Conservation (phyloP, 345 rosid genomes). For the Mercurialis annua region DNA sequence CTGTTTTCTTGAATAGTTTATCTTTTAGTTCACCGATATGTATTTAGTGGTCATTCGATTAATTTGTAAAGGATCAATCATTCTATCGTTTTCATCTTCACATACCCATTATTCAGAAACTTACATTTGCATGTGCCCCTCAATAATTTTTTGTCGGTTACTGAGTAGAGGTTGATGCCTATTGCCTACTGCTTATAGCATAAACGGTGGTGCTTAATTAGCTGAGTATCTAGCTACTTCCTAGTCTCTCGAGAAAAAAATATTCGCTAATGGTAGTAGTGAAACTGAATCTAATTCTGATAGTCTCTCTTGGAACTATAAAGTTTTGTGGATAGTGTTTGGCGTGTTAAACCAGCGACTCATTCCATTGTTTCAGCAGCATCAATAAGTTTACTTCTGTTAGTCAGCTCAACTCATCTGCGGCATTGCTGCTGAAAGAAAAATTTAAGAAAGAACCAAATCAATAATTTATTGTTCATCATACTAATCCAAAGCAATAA, state of each 20-base stretch:
- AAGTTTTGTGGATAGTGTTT: not conserved
- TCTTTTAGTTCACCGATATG: not conserved
- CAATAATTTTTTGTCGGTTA: not conserved
- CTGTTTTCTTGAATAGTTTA: not conserved
- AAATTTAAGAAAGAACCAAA: not conserved
- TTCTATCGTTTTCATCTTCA: not conserved
- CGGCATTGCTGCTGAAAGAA: not conserved
- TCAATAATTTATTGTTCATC: not conserved
- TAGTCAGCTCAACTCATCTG: not conserved
- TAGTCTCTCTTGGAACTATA: not conserved
- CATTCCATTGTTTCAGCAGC: too few species aligned
- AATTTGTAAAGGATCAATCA: not conserved
- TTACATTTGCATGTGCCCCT: not conserved
- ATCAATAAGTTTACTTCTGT: not conserved
- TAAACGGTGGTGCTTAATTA: not conserved
- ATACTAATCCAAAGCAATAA: not conserved
- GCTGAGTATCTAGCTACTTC: not conserved
- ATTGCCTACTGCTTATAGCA: conserved; percentile 1
- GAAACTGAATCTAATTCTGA: not conserved
- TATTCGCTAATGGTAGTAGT: not conserved
- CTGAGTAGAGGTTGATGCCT: not conserved
- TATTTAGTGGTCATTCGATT: not conserved
- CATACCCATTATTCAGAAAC: not conserved
- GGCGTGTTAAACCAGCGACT: not conserved
- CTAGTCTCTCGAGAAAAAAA: not conserved